Percentiles rank a stretch among this genome's conserved stretches.
phyloP scores from a whole-genome alignment of 495 filamentous ascomycete genomes.

The Oidiodendron maius region DNA sequence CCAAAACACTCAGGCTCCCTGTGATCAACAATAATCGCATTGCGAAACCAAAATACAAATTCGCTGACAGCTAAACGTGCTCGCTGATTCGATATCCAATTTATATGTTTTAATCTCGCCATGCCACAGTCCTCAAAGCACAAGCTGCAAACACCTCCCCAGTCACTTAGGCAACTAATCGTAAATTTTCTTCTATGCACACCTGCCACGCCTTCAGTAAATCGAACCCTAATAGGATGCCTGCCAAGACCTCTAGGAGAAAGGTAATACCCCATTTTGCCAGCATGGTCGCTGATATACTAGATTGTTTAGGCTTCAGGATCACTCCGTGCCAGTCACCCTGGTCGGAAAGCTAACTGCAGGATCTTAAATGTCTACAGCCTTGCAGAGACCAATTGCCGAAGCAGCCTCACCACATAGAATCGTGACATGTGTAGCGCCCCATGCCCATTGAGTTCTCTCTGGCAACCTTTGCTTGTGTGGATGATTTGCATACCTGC shows the following conservation, averaged over 20 bases:
- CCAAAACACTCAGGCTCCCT: constrained; percentile 9
- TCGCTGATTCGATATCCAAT: constrained; percentile 1
- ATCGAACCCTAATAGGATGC: not conserved
- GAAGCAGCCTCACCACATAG: not conserved
- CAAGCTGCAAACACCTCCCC: not conserved
- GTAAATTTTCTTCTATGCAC: constrained; percentile 1
- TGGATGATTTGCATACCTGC: too few species aligned
- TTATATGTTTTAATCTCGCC: not conserved
- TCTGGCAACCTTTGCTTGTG: too few species aligned
- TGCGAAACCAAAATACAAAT: not conserved
- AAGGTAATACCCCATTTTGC: constrained; percentile 7
- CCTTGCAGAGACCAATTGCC: not conserved
- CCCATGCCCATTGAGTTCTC: too few species aligned
- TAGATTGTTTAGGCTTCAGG: not conserved
- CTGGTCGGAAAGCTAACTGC: too few species aligned
- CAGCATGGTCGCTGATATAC: constrained; percentile 4
- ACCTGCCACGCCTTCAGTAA: not conserved
- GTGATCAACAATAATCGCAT: constrained; percentile 10
- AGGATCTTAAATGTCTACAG: too few species aligned
- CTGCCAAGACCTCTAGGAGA: not conserved
- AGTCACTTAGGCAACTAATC: constrained; percentile 2
- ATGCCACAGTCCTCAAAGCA: not conserved
- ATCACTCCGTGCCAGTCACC: too few species aligned
- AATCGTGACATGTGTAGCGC: not conserved
- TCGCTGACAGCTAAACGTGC: constrained; percentile 7